Conservation (phyloP, 306 rosid species). For the Dryas alaskensis region DNA sequence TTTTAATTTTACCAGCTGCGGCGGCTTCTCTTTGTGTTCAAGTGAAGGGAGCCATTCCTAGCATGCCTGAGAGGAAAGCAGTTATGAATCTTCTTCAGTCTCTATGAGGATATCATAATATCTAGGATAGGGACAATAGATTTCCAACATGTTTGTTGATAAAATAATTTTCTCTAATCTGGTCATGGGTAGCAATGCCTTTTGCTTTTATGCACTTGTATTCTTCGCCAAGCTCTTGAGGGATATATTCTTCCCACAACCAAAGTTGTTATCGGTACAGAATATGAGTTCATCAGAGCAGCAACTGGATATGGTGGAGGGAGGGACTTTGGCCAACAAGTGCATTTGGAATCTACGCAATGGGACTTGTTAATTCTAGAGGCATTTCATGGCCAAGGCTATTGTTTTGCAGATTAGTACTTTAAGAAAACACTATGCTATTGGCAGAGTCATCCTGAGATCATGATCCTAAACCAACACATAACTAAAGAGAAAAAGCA, state of each 20-base stretch:
- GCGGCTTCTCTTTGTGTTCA: slow-evolving; percentile 95
- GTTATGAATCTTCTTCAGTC: slow-evolving; percentile 64
- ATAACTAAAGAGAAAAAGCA: too few species aligned
- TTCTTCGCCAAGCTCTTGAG: background rate
- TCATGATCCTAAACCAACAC: too few species aligned
- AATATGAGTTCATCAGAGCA: background rate
- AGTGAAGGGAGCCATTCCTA: slow-evolving; percentile 96
- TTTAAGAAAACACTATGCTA: too few species aligned
- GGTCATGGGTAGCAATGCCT: too few species aligned
- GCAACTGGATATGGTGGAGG: background rate
- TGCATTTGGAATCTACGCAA: too few species aligned
- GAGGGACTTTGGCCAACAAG: too few species aligned
- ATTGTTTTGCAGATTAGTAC: too few species aligned
- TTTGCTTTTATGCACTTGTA: background rate
- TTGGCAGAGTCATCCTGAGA: too few species aligned
- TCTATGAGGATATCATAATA: slow-evolving; percentile 33
- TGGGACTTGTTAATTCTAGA: too few species aligned
- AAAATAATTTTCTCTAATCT: too few species aligned
- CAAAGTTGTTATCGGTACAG: background rate
- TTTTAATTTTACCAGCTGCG: slow-evolving; percentile 52
- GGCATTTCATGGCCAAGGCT: too few species aligned
- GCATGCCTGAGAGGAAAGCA: slow-evolving; percentile 86
- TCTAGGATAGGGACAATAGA: background rate
- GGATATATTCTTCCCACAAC: background rate
- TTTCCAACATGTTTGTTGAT: slow-evolving; percentile 6